Percentiles rank a stretch among this genome's conserved stretches.
phyloP scores from a whole-genome alignment of 202 grass and related monocot genomes.

The Musa balbisiana region DNA sequence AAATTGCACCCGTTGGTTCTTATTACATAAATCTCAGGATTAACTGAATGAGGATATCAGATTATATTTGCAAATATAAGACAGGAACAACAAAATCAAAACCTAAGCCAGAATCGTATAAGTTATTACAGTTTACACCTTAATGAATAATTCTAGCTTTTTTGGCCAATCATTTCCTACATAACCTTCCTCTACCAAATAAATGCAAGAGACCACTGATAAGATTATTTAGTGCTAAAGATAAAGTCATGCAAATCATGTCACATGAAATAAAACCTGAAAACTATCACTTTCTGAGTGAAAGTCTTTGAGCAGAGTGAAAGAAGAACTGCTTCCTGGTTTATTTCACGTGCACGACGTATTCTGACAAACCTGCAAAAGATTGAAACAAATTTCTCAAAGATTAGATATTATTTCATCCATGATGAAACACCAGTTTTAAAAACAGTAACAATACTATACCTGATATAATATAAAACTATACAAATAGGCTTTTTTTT shows the following conservation, averaged over 20 bases:
- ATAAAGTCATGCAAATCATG: conserved; percentile 15
- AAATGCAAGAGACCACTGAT: neutral
- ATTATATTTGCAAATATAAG: neutral
- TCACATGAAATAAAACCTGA: conserved; percentile 49
- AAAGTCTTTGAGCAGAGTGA: conserved; percentile 94
- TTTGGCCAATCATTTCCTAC: too few species aligned
- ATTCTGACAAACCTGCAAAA: conserved; percentile 69
- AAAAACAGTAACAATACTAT: neutral
- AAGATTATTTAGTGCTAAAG: neutral
- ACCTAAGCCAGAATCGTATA: too few species aligned
- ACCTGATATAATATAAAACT: neutral
- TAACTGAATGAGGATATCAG: neutral
- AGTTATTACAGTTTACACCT: neutral
- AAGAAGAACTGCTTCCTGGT: conserved; percentile 92
- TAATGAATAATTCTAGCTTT: neutral
- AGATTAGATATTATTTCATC: neutral
- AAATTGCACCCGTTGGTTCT: neutral
- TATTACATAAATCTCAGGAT: neutral
- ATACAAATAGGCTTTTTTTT: neutral
- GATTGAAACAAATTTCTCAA: neutral
- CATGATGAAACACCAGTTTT: neutral
- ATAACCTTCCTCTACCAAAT: neutral
- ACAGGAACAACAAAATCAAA: neutral
- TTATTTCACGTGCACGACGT: conserved; percentile 66
- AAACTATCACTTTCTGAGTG: conserved; percentile 82